Percentiles rank a stretch among this genome's conserved stretches.
phyloP scores from a whole-genome alignment of 495 filamentous ascomycete genomes.

The Podospora comata region DNA sequence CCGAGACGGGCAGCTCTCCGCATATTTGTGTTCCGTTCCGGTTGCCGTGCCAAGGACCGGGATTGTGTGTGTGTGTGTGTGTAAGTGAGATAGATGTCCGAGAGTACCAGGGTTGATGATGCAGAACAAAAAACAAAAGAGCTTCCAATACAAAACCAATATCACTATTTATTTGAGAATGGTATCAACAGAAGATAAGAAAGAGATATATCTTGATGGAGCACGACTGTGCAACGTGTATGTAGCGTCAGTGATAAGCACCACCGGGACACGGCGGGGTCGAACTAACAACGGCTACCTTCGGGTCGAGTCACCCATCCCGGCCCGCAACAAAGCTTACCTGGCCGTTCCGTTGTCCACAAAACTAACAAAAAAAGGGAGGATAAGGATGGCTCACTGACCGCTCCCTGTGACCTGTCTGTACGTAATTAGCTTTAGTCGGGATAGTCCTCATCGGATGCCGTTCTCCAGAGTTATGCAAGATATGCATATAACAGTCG shows the following conservation, averaged over 20 bases:
- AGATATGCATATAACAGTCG: background rate
- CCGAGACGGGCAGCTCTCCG: background rate
- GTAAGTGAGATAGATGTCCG: background rate
- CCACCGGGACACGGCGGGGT: background rate
- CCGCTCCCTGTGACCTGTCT: background rate
- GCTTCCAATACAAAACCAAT: background rate
- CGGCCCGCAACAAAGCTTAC: background rate
- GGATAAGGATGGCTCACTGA: background rate
- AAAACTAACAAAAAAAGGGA: background rate
- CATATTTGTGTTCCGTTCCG: background rate
- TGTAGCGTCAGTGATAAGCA: background rate
- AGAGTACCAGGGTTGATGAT: background rate
- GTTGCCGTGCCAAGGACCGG: background rate
- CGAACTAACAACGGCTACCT: background rate
- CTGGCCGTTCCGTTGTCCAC: background rate
- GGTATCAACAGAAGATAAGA: background rate
- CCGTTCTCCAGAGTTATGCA: background rate
- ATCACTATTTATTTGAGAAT: background rate
- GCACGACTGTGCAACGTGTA: background rate
- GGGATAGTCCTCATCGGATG: background rate
- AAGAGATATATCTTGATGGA: background rate
- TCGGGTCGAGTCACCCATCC: background rate
- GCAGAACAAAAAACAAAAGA: background rate
- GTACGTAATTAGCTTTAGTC: background rate
- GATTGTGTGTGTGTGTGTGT: background rate